Evolutionary conservation across 116 monocot species (phyloP).

Genomic region (Posidonia oceanica): DNA sequence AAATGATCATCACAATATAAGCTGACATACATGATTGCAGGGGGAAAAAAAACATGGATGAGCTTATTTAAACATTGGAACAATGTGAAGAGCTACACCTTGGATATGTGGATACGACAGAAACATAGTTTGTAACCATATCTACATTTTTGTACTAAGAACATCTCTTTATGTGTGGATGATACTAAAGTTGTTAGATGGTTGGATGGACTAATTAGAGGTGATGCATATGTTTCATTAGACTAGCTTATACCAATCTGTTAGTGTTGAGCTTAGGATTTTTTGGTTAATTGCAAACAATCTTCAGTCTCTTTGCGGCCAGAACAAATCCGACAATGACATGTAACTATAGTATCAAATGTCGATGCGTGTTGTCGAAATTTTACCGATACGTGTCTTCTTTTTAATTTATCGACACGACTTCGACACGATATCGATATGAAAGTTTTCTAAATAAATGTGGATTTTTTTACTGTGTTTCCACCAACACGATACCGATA

Average conservation of each 20-base stretch:
- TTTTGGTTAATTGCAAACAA: slow-evolving; percentile 27
- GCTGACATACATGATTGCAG: no score
- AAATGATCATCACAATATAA: no score
- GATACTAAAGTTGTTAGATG: neutral
- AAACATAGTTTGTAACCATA: neutral
- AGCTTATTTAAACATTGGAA: neutral
- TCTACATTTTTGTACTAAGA: neutral
- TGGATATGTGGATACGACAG: neutral
- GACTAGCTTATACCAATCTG: slow-evolving; percentile 1
- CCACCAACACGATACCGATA: no score
- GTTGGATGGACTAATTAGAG: neutral
- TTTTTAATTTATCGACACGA: no score
- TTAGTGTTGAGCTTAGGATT: neutral
- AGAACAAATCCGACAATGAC: slow-evolving; percentile 55
- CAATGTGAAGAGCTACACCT: neutral
- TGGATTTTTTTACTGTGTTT: no score
- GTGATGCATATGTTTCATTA: neutral
- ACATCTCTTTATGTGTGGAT: neutral
- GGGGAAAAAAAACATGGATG: no score
- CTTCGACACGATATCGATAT: no score
- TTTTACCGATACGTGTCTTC: no score
- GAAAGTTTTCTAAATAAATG: no score
- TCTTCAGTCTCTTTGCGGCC: slow-evolving; percentile 64
- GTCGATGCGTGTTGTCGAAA: no score
- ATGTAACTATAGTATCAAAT: no score